A percentile compares a stretch with the other conserved stretches of the same genome.
These are phyloP conservation scores for Leptodermis oblonga DNA, from an alignment of 257 asterid genomes.

Conservation along the genomic window DNA sequence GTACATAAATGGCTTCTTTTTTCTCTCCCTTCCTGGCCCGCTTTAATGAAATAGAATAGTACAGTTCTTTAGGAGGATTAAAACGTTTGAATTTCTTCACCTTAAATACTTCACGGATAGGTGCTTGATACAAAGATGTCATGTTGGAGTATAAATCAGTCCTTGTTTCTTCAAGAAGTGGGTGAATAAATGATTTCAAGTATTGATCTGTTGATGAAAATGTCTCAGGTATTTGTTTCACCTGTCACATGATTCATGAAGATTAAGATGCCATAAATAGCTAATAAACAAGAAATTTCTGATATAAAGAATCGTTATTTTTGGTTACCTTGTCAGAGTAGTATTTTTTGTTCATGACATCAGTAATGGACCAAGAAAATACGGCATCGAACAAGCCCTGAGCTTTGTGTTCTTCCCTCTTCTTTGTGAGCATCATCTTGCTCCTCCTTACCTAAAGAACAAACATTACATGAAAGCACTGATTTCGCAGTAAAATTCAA, in stretches of 20 bases:
- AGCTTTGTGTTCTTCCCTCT: not conserved
- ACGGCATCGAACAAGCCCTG: conserved; percentile 23
- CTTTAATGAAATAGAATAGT: conserved; percentile 21
- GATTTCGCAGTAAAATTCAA: conserved; percentile 11
- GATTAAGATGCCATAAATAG: not conserved
- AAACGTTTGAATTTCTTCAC: conserved; percentile 7
- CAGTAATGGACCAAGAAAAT: conserved; percentile 55
- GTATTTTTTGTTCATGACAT: conserved; percentile 38
- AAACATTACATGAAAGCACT: no score
- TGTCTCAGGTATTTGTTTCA: conserved; percentile 35
- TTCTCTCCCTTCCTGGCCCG: not conserved
- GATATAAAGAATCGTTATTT: no score
- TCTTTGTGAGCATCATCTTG: not conserved
- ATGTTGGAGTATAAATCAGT: conserved; percentile 57
- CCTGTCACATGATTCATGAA: conserved; percentile 35
- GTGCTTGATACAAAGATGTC: conserved; percentile 33
- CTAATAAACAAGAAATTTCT: no score
- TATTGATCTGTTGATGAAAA: conserved; percentile 40
- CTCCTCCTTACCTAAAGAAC: no score
- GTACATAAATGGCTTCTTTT: conserved; percentile 32
- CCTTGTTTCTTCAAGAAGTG: conserved; percentile 66
- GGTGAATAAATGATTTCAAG: conserved; percentile 40
- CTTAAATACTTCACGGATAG: conserved; percentile 24
- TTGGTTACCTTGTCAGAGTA: conserved; percentile 40
- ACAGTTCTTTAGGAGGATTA: conserved; percentile 14